Base-by-base conservation (phyloP, 1,284 basidiomycete genomes). In the Neotropicomus parvogracilis region DNA sequence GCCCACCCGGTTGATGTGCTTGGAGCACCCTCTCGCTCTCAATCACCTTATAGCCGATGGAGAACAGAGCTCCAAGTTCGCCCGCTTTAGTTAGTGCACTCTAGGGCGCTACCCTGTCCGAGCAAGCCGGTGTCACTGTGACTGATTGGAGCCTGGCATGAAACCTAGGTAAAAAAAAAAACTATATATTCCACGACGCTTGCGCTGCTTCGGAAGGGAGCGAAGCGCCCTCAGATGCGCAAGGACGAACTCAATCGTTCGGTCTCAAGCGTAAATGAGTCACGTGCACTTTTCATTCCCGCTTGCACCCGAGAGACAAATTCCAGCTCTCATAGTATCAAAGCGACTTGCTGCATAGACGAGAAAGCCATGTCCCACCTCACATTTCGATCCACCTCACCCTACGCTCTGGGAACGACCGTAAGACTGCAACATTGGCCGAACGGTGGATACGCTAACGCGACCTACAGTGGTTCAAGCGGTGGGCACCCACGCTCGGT, bases 401-500 rank as follows among this genome's bases (percentile, higher is more conserved):
- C 62, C 4, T 60, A 54, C 17, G 17, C 27, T 11, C 9, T 66
- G 0, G 49, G 59, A 12, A 60, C 49, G 13, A 61, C 46, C 10
- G 67, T 65, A 31, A 51, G 63, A 31, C 20, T 28, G 19, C 10
- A 29, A 9, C 21, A 12, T 47, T 39, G 6, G 13, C 44, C 17
- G 12, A 28, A n/a, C 1, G 12, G 11, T 9, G 17, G 2, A 21
- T 19, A 2, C n/a, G 10, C 44, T 52, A 6, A 59, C 19, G 5
- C 6, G 11, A 13, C 16, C 13, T 33, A 24, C 44, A 81, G 81
- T 64, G 64, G 29, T 59, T 71, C 26, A 78, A 75, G 67, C 75
- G 71, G 33, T 88, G 85, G 86, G 66, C 71, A 26, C 67, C 77
- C 11, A 78, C 73, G 54, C 62, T 85, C 50, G 75, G 77, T 24